These are phyloP conservation scores for Austroboletus eburneus DNA, from an alignment of 768 basidiomycete species.

Conservation along the genomic window DNA sequence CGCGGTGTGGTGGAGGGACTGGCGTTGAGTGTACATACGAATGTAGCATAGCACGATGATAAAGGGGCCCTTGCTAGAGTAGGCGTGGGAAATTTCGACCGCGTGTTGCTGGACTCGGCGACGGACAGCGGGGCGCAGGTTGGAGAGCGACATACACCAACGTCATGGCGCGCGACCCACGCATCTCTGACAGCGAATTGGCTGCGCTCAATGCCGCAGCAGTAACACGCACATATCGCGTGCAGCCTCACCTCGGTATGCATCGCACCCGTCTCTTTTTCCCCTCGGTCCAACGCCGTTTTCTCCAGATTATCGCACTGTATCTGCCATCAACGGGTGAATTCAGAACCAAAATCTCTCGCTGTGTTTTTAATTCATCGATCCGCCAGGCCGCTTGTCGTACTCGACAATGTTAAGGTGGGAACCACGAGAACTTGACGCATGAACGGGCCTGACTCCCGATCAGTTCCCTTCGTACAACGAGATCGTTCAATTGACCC, in stretches of 20 bases:
- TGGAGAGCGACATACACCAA: neutral
- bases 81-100: slow-evolving; percentile 23
- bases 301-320: slow-evolving; percentile 89
- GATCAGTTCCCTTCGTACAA: slow-evolving; percentile 93
- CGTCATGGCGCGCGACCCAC: slow-evolving; percentile 45
- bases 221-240: slow-evolving; percentile 83
- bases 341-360: slow-evolving; percentile 19
- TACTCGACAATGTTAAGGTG: slow-evolving; percentile 98
- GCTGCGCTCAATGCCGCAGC: slow-evolving; percentile 84
- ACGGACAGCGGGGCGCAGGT: slow-evolving; percentile 4
- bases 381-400: slow-evolving; percentile 78
- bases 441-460: slow-evolving; percentile 11
- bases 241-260: slow-evolving; percentile 84
- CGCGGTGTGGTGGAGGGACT: slow-evolving; percentile 40
- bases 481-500: slow-evolving; percentile 93
- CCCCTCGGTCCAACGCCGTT: slow-evolving; percentile 7
- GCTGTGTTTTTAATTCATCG: slow-evolving; percentile 7
- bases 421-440: slow-evolving; percentile 17
- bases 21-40: slow-evolving; percentile 21
- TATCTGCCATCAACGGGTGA: slow-evolving; percentile 96
- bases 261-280: slow-evolving; percentile 1
- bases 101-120: slow-evolving; percentile 7
- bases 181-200: slow-evolving; percentile 67
- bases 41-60: neutral
- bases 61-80: neutral